phyloP scores from a whole-genome alignment of 2,329 filamentous ascomycete species.

The Cadophora sp. region DNA sequence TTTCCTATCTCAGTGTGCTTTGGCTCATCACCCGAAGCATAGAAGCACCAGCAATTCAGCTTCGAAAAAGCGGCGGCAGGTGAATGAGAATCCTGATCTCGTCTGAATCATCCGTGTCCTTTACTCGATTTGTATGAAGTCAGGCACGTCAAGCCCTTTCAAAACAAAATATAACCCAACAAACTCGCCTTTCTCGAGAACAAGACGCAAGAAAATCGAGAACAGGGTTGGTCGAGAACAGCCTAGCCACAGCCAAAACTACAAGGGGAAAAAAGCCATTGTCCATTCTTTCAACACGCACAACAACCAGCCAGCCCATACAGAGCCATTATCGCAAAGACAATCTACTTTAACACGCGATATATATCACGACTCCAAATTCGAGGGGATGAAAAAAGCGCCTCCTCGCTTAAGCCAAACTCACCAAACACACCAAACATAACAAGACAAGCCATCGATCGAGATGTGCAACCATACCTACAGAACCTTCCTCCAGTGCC shows the following conservation, averaged over 20 bases:
- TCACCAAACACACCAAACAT: not conserved
- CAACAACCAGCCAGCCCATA: too few relatives aligned
- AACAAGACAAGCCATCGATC: not conserved
- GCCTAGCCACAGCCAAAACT: too few relatives aligned
- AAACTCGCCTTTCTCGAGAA: too few relatives aligned
- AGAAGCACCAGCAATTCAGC: not conserved
- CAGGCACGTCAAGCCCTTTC: not conserved
- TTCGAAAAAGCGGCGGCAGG: not conserved
- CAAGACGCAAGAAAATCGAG: too few relatives aligned
- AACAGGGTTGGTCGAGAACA: too few relatives aligned
- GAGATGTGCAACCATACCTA: constrained; percentile 3
- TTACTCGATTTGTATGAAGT: not conserved
- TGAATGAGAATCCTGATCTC: not conserved
- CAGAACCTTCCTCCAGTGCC: constrained; percentile 4
- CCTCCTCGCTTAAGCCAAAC: not conserved
- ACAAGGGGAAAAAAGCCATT: too few relatives aligned
- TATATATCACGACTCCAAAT: not conserved
- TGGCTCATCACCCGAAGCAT: too few relatives aligned
- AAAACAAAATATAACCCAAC: too few relatives aligned
- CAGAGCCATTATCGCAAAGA: not conserved
- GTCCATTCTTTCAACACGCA: too few relatives aligned
- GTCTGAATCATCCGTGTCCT: not conserved
- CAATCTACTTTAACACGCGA: not conserved
- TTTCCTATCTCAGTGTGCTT: too few relatives aligned
- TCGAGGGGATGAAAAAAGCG: not conserved